These are phyloP conservation scores for Rhodotorula sphaerocarpa DNA, from an alignment of 768 basidiomycete species.

Conservation along the genomic window DNA sequence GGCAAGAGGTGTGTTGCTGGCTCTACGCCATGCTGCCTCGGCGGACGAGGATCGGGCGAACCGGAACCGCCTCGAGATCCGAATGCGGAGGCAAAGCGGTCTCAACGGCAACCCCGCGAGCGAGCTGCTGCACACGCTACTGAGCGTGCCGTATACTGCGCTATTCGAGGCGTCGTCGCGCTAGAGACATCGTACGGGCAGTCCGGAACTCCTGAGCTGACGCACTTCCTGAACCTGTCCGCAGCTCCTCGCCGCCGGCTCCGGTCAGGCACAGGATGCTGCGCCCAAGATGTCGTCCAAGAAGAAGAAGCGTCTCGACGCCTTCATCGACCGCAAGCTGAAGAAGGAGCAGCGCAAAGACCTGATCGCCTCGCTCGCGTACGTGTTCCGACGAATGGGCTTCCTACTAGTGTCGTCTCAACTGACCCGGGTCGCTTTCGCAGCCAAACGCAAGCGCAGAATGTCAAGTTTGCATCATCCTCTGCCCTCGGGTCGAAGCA, in stretches of 20 bases:
- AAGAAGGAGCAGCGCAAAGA: slow-evolving; percentile 74
- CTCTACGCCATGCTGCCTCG: neutral
- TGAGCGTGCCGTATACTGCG: no score
- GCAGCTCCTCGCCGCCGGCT: slow-evolving; percentile 17
- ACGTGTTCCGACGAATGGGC: slow-evolving; percentile 37
- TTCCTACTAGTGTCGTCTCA: neutral
- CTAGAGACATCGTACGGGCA: no score
- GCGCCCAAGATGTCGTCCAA: slow-evolving; percentile 57
- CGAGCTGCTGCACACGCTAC: no score
- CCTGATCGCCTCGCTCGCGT: slow-evolving; percentile 77
- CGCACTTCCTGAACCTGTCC: neutral
- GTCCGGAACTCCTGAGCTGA: neutral
- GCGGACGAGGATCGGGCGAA: no score
- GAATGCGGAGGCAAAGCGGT: no score
- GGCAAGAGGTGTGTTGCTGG: slow-evolving; percentile 5
- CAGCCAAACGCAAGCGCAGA: slow-evolving; percentile 65
- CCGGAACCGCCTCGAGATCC: no score
- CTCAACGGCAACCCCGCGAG: no score
- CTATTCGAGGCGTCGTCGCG: no score
- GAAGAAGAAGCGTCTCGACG: slow-evolving; percentile 81
- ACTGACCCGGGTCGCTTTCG: slow-evolving; percentile 4
- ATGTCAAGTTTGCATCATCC: slow-evolving; percentile 63
- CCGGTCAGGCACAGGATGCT: neutral
- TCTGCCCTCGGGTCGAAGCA: slow-evolving; percentile 74
- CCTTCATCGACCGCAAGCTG: slow-evolving; percentile 88